Evolutionary conservation across 2,329 filamentous ascomycete genomes (phyloP).

Genomic region (Fusarium camptoceras): DNA sequence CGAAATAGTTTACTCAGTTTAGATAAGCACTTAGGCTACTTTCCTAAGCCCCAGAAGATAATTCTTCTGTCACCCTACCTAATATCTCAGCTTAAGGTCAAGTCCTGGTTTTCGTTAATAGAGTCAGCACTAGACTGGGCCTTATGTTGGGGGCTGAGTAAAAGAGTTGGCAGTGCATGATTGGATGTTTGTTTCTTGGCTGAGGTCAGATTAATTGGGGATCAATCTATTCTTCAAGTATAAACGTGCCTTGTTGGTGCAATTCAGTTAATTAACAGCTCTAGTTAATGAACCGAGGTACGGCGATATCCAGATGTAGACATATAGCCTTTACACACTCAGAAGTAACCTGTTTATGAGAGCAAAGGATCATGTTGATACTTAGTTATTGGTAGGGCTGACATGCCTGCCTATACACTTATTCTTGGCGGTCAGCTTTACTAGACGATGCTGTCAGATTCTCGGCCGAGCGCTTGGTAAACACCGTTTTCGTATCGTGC

Average conservation of each 20-base stretch:
- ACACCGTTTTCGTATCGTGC: background rate
- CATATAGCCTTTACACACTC: too few relatives aligned
- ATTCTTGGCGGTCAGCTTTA: slow-evolving; percentile 23
- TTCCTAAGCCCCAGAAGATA: too few relatives aligned
- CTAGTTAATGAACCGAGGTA: background rate
- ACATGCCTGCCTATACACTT: background rate
- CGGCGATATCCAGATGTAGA: background rate
- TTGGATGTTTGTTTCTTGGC: slow-evolving; percentile 12
- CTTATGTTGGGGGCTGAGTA: background rate
- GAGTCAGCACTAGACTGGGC: slow-evolving; percentile 23
- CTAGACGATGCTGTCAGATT: background rate
- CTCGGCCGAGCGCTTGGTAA: background rate
- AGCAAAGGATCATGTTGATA: background rate
- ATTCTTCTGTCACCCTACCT: too few relatives aligned
- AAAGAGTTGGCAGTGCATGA: slow-evolving; percentile 11
- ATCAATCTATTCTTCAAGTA: background rate
- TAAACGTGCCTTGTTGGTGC: background rate
- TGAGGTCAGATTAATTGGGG: slow-evolving; percentile 15
- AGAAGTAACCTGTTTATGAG: background rate
- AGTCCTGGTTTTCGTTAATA: background rate
- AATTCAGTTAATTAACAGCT: too few relatives aligned
- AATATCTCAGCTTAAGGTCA: background rate
- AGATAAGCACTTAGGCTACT: too few relatives aligned
- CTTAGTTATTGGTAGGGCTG: slow-evolving; percentile 8
- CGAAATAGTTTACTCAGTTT: too few relatives aligned